Conservation (phyloP, 2,329 filamentous ascomycete genomes). For the Botrytis fragariae region DNA sequence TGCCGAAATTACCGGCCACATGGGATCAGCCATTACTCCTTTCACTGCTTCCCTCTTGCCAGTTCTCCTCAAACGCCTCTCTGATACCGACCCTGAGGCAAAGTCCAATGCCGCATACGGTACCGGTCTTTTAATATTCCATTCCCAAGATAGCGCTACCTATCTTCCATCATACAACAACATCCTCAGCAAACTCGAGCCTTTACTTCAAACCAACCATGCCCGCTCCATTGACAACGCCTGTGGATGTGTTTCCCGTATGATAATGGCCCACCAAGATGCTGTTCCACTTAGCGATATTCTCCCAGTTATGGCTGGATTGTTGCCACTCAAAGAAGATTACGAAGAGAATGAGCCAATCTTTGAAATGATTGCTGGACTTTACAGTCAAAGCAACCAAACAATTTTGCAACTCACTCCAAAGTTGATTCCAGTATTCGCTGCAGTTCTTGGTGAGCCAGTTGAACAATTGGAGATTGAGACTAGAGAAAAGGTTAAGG, state of each 20-base stretch:
- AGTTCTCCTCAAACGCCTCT: conserved; percentile 79
- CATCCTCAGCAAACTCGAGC: conserved; percentile 83
- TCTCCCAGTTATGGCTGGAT: conserved; percentile 72
- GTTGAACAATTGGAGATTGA: conserved; percentile 73
- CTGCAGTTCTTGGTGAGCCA: conserved; percentile 68
- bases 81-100: conserved; percentile 85
- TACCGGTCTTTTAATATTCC: conserved; percentile 77
- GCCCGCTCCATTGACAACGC: conserved; percentile 89
- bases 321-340: conserved; percentile 87
- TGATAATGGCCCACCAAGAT: conserved; percentile 88
- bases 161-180: conserved; percentile 72
- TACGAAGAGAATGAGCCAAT: conserved; percentile 96
- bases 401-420: conserved; percentile 69
- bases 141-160: conserved; percentile 69
- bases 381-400: conserved; percentile 71
- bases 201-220: conserved; percentile 72
- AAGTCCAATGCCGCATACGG: conserved; percentile 96
- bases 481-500: conserved; percentile 63
- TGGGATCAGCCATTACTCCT: conserved; percentile 76
- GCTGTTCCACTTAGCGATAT: conserved; percentile 77
- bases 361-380: conserved; percentile 82
- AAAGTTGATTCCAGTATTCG: conserved; percentile 67
- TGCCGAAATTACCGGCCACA: conserved; percentile 84
- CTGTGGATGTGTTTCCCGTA: conserved; percentile 82
- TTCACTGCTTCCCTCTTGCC: conserved; percentile 76